Base-by-base conservation (phyloP, 2,329 filamentous ascomycete genomes). In the Lasiodiplodia sp. region DNA sequence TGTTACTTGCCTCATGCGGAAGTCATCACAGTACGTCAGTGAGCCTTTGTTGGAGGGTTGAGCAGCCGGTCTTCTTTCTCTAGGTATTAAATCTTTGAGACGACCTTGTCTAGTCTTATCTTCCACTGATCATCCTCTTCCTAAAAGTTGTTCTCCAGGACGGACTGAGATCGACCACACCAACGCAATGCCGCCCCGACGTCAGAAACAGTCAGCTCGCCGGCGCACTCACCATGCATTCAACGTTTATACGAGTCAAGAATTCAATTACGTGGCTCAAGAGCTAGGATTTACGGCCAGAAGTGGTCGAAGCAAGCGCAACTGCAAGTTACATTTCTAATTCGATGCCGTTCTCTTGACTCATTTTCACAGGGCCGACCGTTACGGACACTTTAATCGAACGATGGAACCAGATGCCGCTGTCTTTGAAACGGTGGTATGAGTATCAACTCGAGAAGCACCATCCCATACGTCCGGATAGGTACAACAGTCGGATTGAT, bases 401-500 rank as follows among this genome's bases (percentile, higher is more conserved):
- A 11, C 23, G 25, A 16, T 53, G 51, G 51, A 53, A 53, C 7
- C 23, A 6, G 6, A 53, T 53, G 51, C 11, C 51, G 2, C 21
- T 28, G 51, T 8, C 6, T 6, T 4, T 28, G 51, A 53, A 53
- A 23, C 51, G 51, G 14, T 53, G 18, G 8, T 53, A 28, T 14
- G 51, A 53, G 51, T 53, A 53, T 23, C 51, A 53, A 16, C 11
- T 53, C 25, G 51, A 53, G 12, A 53, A 53, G 51, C 23, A 31
- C 4, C 51, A 28, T 12, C 51, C 51, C 2, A 5, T 53, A 18
- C 23, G 25, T 16, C 23, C 25, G 12, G 51, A 53, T 23, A 16
- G 25, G 23, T 53, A 53, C 51, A 25, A 53, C 51, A 53, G 12
- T 18, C 11, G 25, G 23, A 53, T 53, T 21, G 2, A 28, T 6